A percentile compares a stretch with the other conserved stretches of the same genome.
Evolutionary conservation across 306 rosid species (phyloP).

Genomic region (Ormosia emarginata): DNA sequence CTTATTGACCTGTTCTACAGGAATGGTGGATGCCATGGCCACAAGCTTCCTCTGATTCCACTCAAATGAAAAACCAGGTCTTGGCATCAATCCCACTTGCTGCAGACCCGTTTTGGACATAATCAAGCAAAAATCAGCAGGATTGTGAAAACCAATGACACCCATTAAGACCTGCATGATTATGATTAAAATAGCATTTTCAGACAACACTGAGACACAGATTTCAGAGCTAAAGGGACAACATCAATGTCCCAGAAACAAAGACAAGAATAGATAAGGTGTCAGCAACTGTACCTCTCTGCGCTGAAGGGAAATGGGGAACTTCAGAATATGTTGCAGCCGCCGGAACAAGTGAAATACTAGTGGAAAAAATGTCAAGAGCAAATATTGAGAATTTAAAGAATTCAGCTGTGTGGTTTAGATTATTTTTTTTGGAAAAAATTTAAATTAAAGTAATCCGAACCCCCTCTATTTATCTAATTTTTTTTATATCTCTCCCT

Average conservation of each 20-base stretch:
- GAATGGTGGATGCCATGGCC: conserved; percentile 59
- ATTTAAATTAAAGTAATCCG: no score
- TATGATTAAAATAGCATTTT: not conserved
- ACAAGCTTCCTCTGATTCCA: conserved; percentile 40
- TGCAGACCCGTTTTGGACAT: conserved; percentile 14
- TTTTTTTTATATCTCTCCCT: no score
- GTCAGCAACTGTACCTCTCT: not conserved
- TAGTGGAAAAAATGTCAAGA: not conserved
- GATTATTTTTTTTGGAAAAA: no score
- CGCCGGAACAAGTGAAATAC: not conserved
- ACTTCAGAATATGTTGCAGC: not conserved
- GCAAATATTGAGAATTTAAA: not conserved
- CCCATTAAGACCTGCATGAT: conserved; percentile 52
- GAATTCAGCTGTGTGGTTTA: not conserved
- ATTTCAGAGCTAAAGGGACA: not conserved
- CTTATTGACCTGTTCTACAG: conserved; percentile 44
- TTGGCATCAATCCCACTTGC: conserved; percentile 15
- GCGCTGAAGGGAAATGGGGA: not conserved
- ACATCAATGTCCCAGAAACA: not conserved
- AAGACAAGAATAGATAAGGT: not conserved
- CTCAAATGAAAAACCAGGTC: conserved; percentile 32
- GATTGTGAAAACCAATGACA: conserved; percentile 33
- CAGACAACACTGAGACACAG: not conserved
- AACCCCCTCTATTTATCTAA: no score
- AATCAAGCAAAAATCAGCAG: conserved; percentile 30